These are phyloP conservation scores for Trapa bicornis DNA, from an alignment of 345 rosid species.

Conservation along the genomic window DNA sequence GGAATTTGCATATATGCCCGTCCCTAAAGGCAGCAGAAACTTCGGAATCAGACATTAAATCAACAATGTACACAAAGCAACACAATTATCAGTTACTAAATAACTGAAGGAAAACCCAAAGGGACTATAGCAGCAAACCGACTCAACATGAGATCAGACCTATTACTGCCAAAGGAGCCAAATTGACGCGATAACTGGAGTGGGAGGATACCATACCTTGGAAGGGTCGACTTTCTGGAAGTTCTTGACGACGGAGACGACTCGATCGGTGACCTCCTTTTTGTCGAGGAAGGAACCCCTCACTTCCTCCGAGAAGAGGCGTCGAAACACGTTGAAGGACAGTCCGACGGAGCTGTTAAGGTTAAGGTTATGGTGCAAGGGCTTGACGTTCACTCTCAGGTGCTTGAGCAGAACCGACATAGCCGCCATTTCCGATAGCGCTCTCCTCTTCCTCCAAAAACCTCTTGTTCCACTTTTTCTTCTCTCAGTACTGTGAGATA, in stretches of 20 bases:
- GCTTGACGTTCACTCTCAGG: constrained; percentile 47
- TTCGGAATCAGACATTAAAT: neutral
- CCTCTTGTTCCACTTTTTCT: neutral
- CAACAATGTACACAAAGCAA: neutral
- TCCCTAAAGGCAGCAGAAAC: neutral
- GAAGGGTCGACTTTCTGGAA: constrained; percentile 85
- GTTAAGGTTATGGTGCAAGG: constrained; percentile 20
- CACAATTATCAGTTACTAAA: neutral
- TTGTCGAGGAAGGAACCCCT: constrained; percentile 89
- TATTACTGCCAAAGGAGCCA: neutral
- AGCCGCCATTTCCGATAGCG: constrained; percentile 32
- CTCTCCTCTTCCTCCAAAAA: constrained; percentile 7
- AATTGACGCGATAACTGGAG: neutral
- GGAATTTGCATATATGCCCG: neutral
- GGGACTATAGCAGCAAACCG: neutral
- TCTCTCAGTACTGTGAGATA: neutral
- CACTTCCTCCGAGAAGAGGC: constrained; percentile 70
- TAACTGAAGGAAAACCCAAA: neutral
- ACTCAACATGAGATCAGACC: neutral
- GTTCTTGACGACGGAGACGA: constrained; percentile 73
- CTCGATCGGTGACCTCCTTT: constrained; percentile 93
- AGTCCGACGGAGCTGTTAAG: constrained; percentile 15
- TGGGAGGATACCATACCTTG: constrained; percentile 37
- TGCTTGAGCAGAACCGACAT: constrained; percentile 57
- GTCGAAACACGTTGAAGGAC: constrained; percentile 31